Evolutionary conservation across 2,329 filamentous ascomycete species (phyloP), one percentile per base, ranked within the genome.

Genomic region (Aspergillus piperis): DNA sequence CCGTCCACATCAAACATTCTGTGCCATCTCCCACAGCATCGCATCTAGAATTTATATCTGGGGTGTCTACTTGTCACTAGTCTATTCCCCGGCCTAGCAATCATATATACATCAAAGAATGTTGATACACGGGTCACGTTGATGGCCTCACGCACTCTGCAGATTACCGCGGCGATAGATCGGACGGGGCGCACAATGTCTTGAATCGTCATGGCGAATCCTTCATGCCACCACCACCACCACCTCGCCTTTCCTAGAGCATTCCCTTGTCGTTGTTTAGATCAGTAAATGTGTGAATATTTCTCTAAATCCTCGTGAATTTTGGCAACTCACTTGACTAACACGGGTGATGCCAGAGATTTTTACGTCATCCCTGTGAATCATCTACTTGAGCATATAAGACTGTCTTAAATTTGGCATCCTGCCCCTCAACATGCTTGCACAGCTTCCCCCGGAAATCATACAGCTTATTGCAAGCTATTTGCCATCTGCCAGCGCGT

Each of bases 401-500:
- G 21, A 38, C 39, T 32, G 25, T 15, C 15, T 19, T 11, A 50
- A 41, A 41, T 27, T 13, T 3, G 23, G 7, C 32, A 30, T 25
- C 48, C 36, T 42, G 21, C 6, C 27, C 47, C 5, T 8, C 21
- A 38, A 51, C 57, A 75, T 75, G 71, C 65, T 78, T 25, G 64
- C 68, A 41, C 66, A 72, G 30, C 64, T 80, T n/a, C 77, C 78
- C 8, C 67, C 75, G 1, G 79, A 81, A 62, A 78, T 81, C 5
- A 70, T 81, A 11, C 76, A 77, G 58, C 70, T 77, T 32, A 75
- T 81, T 38, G 73, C 75, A 51, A 66, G 65, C 54, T 70, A 75
- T 68, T 72, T 86, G 7, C 78, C 81, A 1, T 79, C 78, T 11
- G 79, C 79, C 5, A 77, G 74, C 55, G 74, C 77, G 21, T 65